Evolutionary conservation across 768 basidiomycete genomes (phyloP), one percentile per base, ranked within the genome.

Genomic region (Boletales sp.): DNA sequence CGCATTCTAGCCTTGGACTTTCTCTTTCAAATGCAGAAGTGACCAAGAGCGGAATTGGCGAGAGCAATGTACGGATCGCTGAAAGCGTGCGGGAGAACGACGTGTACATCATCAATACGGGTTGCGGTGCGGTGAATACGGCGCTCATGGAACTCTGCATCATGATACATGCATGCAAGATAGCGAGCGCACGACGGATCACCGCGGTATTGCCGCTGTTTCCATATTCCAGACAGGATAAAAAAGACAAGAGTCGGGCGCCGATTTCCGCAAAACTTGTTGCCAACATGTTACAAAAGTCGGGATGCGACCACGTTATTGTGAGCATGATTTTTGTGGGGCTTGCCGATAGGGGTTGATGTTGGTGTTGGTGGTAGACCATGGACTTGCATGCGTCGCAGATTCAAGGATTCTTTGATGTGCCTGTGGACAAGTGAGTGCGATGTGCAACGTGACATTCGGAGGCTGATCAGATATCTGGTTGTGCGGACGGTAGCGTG

Each of bases 371-470:
- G 34, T 35, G 49, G 35, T 28, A 94, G 92, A 98, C 95, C 9
- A 96, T 98, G 93, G 96, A 99, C 72, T 76, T 98, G 51, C 95
- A 99, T 66, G 96, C 96, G 31, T 95, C 93, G 2, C 96, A 99
- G 66, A 98, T 99, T 55, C 96, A 99, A 73, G 96, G 96, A 7
- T 99, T 99, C 75, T 99, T 99, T 70, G 95, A 98, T 70, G 94
- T 98, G 39, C 96, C 96, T 8, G 95, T 97, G 62, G 96, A 99
- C 79, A 98, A 99, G 92, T 95, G 67, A 80, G 92, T 83, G 50
- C 33, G 49, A 48, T 43, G 41, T 37, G 17, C 36, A 19, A 34
- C 19, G n/a, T 37, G 2, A 35, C 15, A 4, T 46, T 47, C 28
- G 11, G 48, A 48, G 17, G 44, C 61, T 70, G 42, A 67, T 25